phyloP scores from a whole-genome alignment of 805 yeast genomes.

The Candida lessepsii region DNA sequence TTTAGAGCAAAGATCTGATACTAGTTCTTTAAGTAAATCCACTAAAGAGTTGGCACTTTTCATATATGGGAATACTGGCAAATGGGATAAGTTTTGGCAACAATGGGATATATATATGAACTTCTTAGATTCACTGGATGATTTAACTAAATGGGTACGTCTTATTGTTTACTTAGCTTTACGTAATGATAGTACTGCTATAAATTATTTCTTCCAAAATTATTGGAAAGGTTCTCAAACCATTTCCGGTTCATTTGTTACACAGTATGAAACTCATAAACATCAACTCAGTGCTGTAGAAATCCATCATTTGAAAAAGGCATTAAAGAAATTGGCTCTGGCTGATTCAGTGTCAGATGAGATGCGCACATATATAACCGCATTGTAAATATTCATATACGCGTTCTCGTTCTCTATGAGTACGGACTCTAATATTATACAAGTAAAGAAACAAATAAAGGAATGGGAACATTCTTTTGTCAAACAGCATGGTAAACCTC shows the following conservation, averaged over 20 bases:
- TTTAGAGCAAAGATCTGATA: constrained; percentile 12
- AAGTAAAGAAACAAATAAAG: constrained; percentile 32
- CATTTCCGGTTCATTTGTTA: constrained; percentile 23
- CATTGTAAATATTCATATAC: constrained; percentile 10
- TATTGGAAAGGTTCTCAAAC: constrained; percentile 28
- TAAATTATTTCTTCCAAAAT: constrained; percentile 26
- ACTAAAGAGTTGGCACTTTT: constrained; percentile 34
- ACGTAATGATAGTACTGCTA: constrained; percentile 25
- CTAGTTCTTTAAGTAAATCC: constrained; percentile 15
- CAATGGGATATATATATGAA: constrained; percentile 31
- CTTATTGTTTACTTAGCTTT: constrained; percentile 32
- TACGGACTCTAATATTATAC: constrained; percentile 11
- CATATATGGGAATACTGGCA: constrained; percentile 38
- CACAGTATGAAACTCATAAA: not conserved
- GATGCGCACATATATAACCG: constrained; percentile 11
- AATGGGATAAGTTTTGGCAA: constrained; percentile 40
- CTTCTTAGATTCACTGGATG: constrained; percentile 10
- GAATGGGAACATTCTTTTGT: constrained; percentile 39
- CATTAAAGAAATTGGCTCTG: constrained; percentile 3
- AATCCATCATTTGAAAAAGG: constrained; percentile 4
- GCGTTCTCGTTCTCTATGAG: constrained; percentile 2
- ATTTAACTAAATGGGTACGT: constrained; percentile 28
- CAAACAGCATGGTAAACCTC: constrained; percentile 26
- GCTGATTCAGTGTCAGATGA: constrained; percentile 1
- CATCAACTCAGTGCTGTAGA: constrained; percentile 7